These are phyloP conservation scores for Plasmodium cynomolgi DNA, from an alignment of 169 alveolate genomes.

Conservation along the genomic window DNA sequence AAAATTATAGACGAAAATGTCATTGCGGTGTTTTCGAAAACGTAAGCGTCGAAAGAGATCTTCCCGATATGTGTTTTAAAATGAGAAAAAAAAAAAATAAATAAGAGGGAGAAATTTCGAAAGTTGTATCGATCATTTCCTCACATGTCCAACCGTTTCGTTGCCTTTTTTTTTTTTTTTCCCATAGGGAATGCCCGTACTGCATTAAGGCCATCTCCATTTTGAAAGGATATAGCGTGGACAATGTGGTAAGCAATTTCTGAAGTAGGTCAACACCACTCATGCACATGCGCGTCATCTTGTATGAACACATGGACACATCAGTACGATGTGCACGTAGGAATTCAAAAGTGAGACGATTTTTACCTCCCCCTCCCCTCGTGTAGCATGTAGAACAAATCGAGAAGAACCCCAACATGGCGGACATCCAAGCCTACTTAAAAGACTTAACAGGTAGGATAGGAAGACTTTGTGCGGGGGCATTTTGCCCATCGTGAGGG, in stretches of 20 bases:
- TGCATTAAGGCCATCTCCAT: slow-evolving; percentile 60
- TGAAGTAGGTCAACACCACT: not conserved
- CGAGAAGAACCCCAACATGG: slow-evolving; percentile 59
- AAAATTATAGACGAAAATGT: slow-evolving; percentile 48
- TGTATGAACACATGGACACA: not conserved
- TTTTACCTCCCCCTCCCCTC: not conserved
- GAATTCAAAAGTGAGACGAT: not conserved
- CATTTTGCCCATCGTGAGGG: not conserved
- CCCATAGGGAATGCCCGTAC: slow-evolving; percentile 57
- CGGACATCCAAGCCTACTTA: slow-evolving; percentile 52
- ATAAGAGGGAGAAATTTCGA: not conserved
- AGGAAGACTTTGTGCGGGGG: not conserved
- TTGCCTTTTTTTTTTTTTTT: not conserved
- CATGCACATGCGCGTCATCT: not conserved
- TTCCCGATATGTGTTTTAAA: not conserved
- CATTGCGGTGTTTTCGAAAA: slow-evolving; percentile 57
- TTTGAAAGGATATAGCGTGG: slow-evolving; percentile 30
- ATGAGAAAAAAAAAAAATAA: not conserved
- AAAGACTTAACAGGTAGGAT: slow-evolving; percentile 55
- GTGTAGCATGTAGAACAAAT: slow-evolving; percentile 47
- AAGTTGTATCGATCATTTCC: not conserved
- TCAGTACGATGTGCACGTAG: not conserved
- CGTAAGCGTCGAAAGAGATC: slow-evolving; percentile 1
- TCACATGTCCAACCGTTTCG: not conserved
- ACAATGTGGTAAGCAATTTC: slow-evolving; percentile 10